Evolutionary conservation across 176 grass and related monocot species (phyloP).

Genomic region (Cymbopogon citratus): DNA sequence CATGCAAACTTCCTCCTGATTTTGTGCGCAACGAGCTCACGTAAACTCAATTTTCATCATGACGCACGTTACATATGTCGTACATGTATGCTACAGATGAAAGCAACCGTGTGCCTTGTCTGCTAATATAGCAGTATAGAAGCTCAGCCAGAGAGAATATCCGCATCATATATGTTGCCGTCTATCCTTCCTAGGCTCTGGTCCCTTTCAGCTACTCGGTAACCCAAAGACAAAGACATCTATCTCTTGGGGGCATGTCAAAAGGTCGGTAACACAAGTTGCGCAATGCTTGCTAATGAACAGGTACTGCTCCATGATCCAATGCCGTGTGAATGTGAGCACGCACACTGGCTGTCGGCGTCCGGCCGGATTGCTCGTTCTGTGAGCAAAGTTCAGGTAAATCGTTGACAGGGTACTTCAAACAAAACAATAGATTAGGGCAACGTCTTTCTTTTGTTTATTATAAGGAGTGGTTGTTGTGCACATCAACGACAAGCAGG

Average conservation of each 20-base stretch:
- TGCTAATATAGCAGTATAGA: neutral
- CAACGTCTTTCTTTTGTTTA: no score
- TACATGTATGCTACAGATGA: neutral
- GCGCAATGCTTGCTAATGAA: neutral
- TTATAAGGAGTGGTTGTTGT: no score
- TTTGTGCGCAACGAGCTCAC: neutral
- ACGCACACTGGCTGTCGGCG: no score
- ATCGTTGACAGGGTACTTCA: neutral
- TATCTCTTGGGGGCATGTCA: neutral
- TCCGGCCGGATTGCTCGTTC: neutral
- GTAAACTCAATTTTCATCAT: neutral
- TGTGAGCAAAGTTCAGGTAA: neutral
- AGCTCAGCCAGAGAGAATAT: conserved; percentile 16
- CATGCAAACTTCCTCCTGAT: neutral
- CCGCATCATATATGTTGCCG: neutral
- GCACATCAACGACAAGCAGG: no score
- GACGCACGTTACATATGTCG: neutral
- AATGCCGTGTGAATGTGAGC: neutral
- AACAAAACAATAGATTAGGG: neutral
- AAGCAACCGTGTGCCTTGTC: conserved; percentile 23
- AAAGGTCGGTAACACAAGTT: conserved; percentile 18
- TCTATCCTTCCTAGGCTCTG: neutral
- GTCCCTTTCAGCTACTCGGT: conserved; percentile 36
- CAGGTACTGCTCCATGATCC: neutral
- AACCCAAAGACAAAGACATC: conserved; percentile 35